phyloP scores from a whole-genome alignment of 257 asterid species.

The Marsdenia floribunda region DNA sequence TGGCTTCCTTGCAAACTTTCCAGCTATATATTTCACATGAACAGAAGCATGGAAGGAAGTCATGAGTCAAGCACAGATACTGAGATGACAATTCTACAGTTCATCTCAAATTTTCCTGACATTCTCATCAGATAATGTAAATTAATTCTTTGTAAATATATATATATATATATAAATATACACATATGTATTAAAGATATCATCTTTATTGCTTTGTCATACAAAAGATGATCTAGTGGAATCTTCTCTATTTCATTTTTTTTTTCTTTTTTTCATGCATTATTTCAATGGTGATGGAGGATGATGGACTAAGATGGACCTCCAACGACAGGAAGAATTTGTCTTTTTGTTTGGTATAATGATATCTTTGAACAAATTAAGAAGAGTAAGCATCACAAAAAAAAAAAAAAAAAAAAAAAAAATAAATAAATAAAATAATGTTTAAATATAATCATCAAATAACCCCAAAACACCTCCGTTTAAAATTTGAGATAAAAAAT shows the following conservation, averaged over 20 bases:
- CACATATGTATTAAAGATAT: background rate
- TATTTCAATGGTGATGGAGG: background rate
- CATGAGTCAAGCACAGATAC: background rate
- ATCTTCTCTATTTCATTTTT: background rate
- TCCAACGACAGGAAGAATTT: conserved; percentile 1
- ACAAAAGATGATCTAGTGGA: background rate
- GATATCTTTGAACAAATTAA: no score
- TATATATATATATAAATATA: no score
- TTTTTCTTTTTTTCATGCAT: background rate
- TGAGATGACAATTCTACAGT: background rate
- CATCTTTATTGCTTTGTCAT: background rate
- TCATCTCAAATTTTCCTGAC: background rate
- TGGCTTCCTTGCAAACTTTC: background rate
- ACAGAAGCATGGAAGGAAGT: background rate
- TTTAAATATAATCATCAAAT: no score
- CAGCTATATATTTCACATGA: background rate
- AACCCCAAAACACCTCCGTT: no score
- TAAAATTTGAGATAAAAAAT: no score
- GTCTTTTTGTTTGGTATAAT: background rate
- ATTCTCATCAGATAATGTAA: background rate
- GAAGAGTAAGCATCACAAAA: no score
- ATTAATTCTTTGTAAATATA: no score
- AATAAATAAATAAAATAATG: no score
- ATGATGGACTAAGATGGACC: conserved; percentile 8
- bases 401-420: no score